Conservation (phyloP, 768 basidiomycete genomes). For the Amanita brunnescens region DNA sequence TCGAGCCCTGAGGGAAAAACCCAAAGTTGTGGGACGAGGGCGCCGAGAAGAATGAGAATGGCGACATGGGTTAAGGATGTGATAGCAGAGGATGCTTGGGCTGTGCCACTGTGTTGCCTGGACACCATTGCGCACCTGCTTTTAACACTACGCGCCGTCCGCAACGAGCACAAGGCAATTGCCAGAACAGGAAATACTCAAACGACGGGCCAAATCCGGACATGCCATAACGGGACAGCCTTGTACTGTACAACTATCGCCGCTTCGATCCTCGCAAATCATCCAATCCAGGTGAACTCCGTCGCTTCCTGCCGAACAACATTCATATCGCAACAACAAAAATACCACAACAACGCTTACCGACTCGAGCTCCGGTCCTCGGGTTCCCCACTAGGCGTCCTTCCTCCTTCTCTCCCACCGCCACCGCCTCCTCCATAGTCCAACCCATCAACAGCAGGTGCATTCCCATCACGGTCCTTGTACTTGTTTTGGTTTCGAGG, state of each 20-base stretch:
- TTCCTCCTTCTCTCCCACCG: constrained; percentile 40
- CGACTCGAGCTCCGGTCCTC: constrained; percentile 58
- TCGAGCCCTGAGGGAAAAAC: constrained; percentile 48
- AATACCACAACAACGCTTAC: constrained; percentile 23
- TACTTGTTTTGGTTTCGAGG: constrained; percentile 86
- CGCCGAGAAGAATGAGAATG: constrained; percentile 22
- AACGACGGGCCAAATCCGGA: background rate
- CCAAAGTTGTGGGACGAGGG: constrained; percentile 50
- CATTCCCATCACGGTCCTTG: constrained; percentile 81
- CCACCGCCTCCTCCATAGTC: constrained; percentile 57
- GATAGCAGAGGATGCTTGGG: no score
- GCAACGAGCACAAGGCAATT: constrained; percentile 1
- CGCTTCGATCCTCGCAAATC: constrained; percentile 64
- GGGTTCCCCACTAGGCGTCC: constrained; percentile 58
- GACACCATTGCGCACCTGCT: background rate
- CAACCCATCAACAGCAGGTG: constrained; percentile 80
- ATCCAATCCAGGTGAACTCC: constrained; percentile 64
- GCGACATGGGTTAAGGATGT: background rate
- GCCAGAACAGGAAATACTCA: background rate
- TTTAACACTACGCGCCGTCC: background rate
- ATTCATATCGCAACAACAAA: background rate
- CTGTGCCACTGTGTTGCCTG: background rate
- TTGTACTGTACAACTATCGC: constrained; percentile 31
- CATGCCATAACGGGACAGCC: no score
- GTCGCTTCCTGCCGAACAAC: constrained; percentile 47